phyloP scores from a whole-genome alignment of 2,329 filamentous ascomycete species.

The Pleoardoris graminearum region DNA sequence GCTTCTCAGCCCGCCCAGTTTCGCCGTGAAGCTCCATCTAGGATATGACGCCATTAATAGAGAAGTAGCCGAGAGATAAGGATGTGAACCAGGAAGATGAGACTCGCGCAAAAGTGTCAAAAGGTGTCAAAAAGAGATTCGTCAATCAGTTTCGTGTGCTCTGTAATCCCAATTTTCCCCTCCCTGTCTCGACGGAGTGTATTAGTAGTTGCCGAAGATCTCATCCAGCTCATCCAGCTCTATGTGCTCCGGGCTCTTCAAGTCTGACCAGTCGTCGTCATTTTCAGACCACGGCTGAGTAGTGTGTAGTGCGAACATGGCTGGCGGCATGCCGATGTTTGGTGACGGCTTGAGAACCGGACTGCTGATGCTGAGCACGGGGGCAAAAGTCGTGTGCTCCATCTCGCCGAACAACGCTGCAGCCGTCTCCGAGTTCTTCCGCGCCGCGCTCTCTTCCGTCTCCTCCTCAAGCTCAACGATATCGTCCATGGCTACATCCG shows the following conservation, averaged over 20 bases:
- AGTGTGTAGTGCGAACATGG: slow-evolving; percentile 28
- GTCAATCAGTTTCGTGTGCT: slow-evolving; percentile 22
- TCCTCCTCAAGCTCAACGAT: slow-evolving; percentile 49
- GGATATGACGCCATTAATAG: slow-evolving; percentile 5
- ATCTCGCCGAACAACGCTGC: slow-evolving; percentile 55
- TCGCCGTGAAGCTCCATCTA: slow-evolving; percentile 2
- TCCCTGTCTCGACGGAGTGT: slow-evolving; percentile 7
- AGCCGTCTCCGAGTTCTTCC: slow-evolving; percentile 55
- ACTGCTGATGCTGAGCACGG: slow-evolving; percentile 47
- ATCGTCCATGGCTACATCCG: slow-evolving; percentile 44
- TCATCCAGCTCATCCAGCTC: slow-evolving; percentile 92
- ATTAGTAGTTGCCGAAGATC: slow-evolving; percentile 74
- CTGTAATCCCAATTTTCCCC: slow-evolving; percentile 8
- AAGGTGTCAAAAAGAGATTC: slow-evolving; percentile 32
- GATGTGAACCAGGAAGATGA: slow-evolving; percentile 27
- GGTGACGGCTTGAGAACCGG: slow-evolving; percentile 50
- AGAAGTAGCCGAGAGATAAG: slow-evolving; percentile 7
- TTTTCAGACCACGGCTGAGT: slow-evolving; percentile 37
- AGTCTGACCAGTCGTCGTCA: slow-evolving; percentile 47
- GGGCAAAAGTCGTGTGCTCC: slow-evolving; percentile 44
- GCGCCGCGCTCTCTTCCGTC: slow-evolving; percentile 53
- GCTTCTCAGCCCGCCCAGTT: slow-evolving; percentile 25
- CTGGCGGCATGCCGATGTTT: slow-evolving; percentile 38
- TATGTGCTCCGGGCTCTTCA: slow-evolving; percentile 80
- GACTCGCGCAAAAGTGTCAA: slow-evolving; percentile 26